Percentiles rank a stretch among this genome's conserved stretches.
Evolutionary conservation across 352 stramenopile genomes (phyloP).

Genomic region (Globisporangium rhizosaccharum): DNA sequence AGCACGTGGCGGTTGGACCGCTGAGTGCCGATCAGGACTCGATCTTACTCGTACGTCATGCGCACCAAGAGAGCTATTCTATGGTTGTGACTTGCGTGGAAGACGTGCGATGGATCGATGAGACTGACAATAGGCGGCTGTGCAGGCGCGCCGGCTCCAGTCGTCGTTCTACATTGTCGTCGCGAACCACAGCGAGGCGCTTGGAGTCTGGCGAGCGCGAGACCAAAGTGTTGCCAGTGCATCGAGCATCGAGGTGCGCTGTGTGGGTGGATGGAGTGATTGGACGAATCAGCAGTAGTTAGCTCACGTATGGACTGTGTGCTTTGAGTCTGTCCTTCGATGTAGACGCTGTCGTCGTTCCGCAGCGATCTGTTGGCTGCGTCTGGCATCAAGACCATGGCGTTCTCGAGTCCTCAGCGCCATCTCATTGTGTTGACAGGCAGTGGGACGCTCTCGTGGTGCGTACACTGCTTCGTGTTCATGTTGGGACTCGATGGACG

Average conservation of each 20-base stretch:
- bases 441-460: neutral
- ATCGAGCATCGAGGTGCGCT: slow-evolving; percentile 4
- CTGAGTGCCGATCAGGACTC: slow-evolving; percentile 16
- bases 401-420: neutral
- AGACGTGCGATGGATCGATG: neutral
- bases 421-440: neutral
- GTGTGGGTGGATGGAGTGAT: neutral
- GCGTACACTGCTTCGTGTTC: neutral
- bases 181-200: slow-evolving; percentile 11
- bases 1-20: slow-evolving; percentile 9
- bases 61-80: neutral
- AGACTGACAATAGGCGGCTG: neutral
- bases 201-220: slow-evolving; percentile 8
- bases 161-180: slow-evolving; percentile 10
- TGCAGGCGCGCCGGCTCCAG: slow-evolving; percentile 11
- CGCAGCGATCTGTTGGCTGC: neutral
- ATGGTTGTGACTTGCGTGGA: neutral
- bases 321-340: neutral
- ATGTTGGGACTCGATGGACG: neutral
- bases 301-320: neutral
- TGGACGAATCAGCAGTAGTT: neutral
- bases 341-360: neutral
- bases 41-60: slow-evolving; percentile 16
- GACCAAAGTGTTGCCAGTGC: neutral
- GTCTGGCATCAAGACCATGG: neutral